Percentiles rank a stretch among this genome's conserved stretches.
Evolutionary conservation across 139 green algal genomes (phyloP).

Genomic region (Trebouxia sp.): DNA sequence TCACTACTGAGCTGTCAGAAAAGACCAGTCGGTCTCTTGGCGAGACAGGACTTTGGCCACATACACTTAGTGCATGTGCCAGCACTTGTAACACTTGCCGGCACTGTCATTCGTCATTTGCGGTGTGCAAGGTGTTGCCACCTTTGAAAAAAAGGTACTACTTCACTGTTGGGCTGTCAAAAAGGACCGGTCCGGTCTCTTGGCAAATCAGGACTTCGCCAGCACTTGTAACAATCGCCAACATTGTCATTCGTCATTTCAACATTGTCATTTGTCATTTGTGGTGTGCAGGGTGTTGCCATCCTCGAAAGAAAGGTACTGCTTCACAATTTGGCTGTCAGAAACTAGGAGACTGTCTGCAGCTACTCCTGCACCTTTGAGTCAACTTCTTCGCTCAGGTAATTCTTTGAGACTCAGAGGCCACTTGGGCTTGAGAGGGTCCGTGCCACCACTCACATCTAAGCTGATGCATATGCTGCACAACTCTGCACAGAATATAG

Average conservation of each 20-base stretch:
- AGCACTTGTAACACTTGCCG: too few species aligned
- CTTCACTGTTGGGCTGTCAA: neutral
- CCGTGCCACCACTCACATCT: neutral
- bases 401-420: neutral
- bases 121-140: neutral
- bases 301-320: conserved; percentile 47
- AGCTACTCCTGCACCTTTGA: neutral
- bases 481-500: too few species aligned
- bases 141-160: neutral
- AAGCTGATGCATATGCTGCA: neutral
- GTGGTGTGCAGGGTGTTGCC: conserved; percentile 49
- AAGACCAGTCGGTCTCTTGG: neutral
- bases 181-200: neutral
- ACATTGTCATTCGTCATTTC: too few species aligned
- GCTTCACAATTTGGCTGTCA: conserved; percentile 80
- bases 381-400: neutral
- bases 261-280: too few species aligned
- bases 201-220: neutral
- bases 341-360: conserved; percentile 27
- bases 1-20: conserved; percentile 77
- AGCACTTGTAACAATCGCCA: neutral
- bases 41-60: too few species aligned
- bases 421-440: neutral
- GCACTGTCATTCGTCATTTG: neutral
- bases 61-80: too few species aligned